Evolutionary conservation across 192 early-diverging fungal genomes (phyloP), one percentile per base, ranked within the genome.

Genomic region (Backusella psychrophila): DNA sequence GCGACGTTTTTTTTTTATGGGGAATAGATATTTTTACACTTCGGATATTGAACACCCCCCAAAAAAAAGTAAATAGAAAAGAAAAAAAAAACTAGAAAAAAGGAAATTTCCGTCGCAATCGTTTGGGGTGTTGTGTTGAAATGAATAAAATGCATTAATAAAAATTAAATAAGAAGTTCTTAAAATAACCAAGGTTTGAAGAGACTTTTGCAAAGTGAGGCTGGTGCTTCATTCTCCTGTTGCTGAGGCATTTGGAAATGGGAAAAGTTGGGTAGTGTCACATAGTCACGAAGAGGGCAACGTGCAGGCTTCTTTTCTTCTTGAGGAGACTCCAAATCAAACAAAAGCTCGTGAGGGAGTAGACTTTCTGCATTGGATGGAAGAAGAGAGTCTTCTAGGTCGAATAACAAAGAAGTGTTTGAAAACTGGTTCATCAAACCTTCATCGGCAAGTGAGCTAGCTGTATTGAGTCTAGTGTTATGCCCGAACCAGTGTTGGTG

Each of bases 231-330:
- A 36, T 36, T 21, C 6, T 71, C 39, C 26, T 71, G 70, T 71
- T 71, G 69, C 41, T 71, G 70, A 69, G 68, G 36, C 12, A 41
- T 14, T 23, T 35, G 68, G 42, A 71, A 71, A 44, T 71, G 42
- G 8, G 70, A 71, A 15, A 71, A 49, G 26, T 23, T 46, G 4
- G 70, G 70, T 33, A 71, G 42, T 41, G 35, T 49, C 15, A 49
- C 70, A 71, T 71, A 71, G 42, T 49, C 29, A 71, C 70, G 70
- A 49, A 71, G 70, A 19, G 70, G 70, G 46, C 70, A 71, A 49
- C 70, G 70, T 6, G 42, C 38, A 41, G 39, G 5, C 8, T 29
- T 41, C 15, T 74, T 35, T 1, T 65, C 35, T 44, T 41, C 59
- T 39, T 36, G 21, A 17, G 73, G 73, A 2, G 41, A 75, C 14